Base-by-base conservation (phyloP, 345 rosid genomes). In the Raphanus sativus region DNA sequence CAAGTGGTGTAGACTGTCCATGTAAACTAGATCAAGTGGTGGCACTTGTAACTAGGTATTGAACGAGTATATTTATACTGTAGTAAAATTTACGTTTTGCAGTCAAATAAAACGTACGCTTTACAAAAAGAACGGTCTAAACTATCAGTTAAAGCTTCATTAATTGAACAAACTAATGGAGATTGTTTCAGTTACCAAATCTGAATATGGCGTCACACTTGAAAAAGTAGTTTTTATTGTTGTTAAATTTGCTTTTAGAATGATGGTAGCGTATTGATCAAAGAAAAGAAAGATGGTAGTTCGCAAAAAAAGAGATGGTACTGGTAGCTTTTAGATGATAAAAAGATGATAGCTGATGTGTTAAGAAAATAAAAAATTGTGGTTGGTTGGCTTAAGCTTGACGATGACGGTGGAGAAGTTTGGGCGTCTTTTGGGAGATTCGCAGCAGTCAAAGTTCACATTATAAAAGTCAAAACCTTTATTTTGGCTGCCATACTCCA, bases 351-450 rank as follows among this genome's bases (percentile, higher is more conserved):
- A 45, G 55, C 7, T 48, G 55, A 68, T 69, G 64, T 61, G 74
- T 26, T 6, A 59, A 30, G 56, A 30, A 29, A 29, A 69, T 70
- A 54, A 70, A n/a, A 36, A 6, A 56, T 56, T 56, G 56, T 60
- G 26, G 81, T 78, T 67, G 73, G 77, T 78, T 73, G 73, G 77
- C 81, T 73, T 73, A 66, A 78, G 64, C 69, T 78, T 66, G 64
- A 77, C 75, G 80, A 70, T 55, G 80, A 69, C 71, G 67, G 67
- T 71, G 81, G 16, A 56, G 36, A 77, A 30, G 24, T 52, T 56
- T 36, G 63, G 30, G 48, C 21, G 12, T 59, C 29, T 75, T 60
- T 59, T n/a, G 73, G 62, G 70, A 40, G 48, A 69, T 62, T 54
- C 40, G 13, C 36, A 50, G 55, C 59, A 77, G 81, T 78, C 81